Conservation (phyloP, 495 filamentous ascomycete species). For the Articulospora tetracladia region DNA sequence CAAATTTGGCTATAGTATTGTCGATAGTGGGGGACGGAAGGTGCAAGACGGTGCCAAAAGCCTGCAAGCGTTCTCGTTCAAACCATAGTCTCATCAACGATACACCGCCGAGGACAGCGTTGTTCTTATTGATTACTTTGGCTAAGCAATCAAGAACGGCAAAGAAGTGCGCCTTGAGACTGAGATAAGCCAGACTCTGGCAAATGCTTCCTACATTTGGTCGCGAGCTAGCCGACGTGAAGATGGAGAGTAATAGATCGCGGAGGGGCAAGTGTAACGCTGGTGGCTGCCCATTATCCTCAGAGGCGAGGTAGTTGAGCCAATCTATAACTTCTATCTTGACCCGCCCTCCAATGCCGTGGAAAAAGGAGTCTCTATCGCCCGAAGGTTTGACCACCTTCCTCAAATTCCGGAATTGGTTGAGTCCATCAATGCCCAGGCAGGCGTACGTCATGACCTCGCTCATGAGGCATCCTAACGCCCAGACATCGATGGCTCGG, state of each 20-base stretch:
- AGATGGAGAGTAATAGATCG: neutral
- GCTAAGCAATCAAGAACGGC: neutral
- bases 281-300: neutral
- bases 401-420: neutral
- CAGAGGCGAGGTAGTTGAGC: neutral
- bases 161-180: neutral
- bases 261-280: neutral
- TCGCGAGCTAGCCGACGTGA: neutral
- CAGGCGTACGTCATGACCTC: neutral
- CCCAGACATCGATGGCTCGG: neutral
- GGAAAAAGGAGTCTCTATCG: neutral
- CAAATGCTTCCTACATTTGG: neutral
- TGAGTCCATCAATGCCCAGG: neutral
- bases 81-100: neutral
- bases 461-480: neutral
- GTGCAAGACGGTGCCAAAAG: neutral
- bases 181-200: neutral
- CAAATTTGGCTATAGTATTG: neutral
- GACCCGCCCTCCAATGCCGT: neutral
- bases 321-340: neutral
- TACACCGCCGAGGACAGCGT: neutral
- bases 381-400: neutral
- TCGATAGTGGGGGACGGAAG: neutral
- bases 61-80: neutral
- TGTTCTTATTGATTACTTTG: neutral